Percentiles rank a stretch among this genome's conserved stretches.
phyloP scores from a whole-genome alignment of 2,329 filamentous ascomycete genomes.

The Cercospora sesami region DNA sequence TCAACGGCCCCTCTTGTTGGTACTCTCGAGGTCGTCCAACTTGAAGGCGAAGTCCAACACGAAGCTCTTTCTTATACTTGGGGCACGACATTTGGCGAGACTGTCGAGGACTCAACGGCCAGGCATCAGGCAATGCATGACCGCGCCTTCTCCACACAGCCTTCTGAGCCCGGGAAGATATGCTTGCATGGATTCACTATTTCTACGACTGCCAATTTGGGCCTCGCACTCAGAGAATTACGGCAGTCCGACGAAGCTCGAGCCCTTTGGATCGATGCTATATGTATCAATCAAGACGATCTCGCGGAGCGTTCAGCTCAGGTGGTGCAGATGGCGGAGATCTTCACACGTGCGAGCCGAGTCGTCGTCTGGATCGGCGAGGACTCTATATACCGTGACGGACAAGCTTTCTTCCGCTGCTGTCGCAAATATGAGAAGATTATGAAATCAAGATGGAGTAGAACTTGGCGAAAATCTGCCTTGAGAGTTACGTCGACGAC shows the following conservation, averaged over 20 bases:
- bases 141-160: background rate
- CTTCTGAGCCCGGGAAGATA: background rate
- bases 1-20: background rate
- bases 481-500: background rate
- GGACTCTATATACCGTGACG: background rate
- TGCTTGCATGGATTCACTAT: background rate
- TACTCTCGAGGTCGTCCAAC: background rate
- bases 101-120: background rate
- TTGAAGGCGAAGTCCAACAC: background rate
- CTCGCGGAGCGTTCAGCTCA: background rate
- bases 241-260: background rate
- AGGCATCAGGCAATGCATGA: background rate
- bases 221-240: background rate
- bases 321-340: background rate
- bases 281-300: background rate
- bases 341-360: background rate
- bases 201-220: background rate
- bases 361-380: background rate
- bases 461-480: background rate
- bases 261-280: background rate
- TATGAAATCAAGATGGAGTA: background rate
- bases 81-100: background rate
- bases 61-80: conserved; percentile 4
- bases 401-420: background rate
- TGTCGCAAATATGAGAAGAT: background rate